phyloP scores from a whole-genome alignment of 2,329 filamentous ascomycete species.

The Stylonectria norvegica region DNA sequence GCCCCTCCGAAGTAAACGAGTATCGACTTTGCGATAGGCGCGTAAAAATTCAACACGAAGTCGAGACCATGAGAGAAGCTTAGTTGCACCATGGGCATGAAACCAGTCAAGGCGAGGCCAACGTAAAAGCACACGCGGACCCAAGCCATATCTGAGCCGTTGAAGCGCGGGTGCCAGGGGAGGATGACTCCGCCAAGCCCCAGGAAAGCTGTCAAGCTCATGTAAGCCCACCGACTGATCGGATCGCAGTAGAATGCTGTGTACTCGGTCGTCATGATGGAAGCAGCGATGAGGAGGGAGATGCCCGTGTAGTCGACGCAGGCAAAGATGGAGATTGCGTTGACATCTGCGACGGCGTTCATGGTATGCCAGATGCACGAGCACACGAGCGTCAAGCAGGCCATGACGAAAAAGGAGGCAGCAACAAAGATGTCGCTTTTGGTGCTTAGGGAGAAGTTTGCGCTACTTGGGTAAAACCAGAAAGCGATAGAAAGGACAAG shows the following conservation, averaged over 20 bases:
- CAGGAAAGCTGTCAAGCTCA: conserved; percentile 73
- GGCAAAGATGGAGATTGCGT: conserved; percentile 88
- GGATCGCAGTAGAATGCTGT: conserved; percentile 99
- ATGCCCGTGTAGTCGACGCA: conserved; percentile 99
- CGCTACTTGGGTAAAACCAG: conserved; percentile 88
- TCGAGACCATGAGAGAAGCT: conserved; percentile 70
- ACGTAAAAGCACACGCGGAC: conserved; percentile 88
- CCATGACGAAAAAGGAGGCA: conserved; percentile 92
- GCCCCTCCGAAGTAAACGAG: conserved; percentile 83
- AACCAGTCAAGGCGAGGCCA: conserved; percentile 80
- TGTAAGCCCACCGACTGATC: conserved; percentile 79
- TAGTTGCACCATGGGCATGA: conserved; percentile 83
- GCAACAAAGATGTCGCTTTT: conserved; percentile 89
- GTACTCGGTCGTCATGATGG: conserved; percentile 97
- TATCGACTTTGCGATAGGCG: conserved; percentile 79
- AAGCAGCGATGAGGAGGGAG: conserved; percentile 87
- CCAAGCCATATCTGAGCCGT: conserved; percentile 89
- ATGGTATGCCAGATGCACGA: conserved; percentile 98
- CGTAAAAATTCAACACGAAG: conserved; percentile 88
- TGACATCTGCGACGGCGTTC: conserved; percentile 90
- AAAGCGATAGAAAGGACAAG: conserved; percentile 86
- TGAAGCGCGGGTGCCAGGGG: conserved; percentile 95
- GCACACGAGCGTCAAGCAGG: conserved; percentile 91
- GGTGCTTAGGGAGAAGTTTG: conserved; percentile 81
- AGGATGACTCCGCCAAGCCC: conserved; percentile 86